Base-by-base conservation (phyloP, 2,329 filamentous ascomycete species). In the Harringtonia lauricola region DNA sequence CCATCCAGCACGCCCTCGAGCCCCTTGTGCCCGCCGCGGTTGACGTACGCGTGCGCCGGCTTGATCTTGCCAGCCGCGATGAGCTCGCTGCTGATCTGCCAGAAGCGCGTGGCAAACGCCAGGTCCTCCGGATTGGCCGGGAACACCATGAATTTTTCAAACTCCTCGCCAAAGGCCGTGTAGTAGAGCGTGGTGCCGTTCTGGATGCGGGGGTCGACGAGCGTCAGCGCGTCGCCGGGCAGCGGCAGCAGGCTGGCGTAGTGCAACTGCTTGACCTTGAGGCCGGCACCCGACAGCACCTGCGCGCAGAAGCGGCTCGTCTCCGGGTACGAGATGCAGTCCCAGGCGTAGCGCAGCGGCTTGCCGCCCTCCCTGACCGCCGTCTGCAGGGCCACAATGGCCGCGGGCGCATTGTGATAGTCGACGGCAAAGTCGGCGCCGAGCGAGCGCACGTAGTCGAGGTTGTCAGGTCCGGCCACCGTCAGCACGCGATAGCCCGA, bases 381-480 rank as follows among this genome's bases (percentile, higher is more conserved):
- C 4, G 47, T 52, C 58, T 55, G 4, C 53, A 43, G 0, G 26
- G 46, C 2, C 47, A 53, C 17, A n/a, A n/a, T n/a, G n/a, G n/a
- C n/a, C n/a, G 47, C 52, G 4, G 43, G 50, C 1, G 49, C 45
- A 12, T 54, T 46, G 17, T 53, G 55, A 56, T 75, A 71, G 58
- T 76, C 68, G 46, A 73, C 67, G 22, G 59, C 61, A 4, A 55
- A 53, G 21, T 65, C 64, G 7, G 70, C 71, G 18, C 72, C 72
- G 8, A 66, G 60, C 1, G 53, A 56, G 43, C 57, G 56, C 22
- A 68, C 59, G 8, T 65, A 60, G 2, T 57, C 61, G 35, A 59
- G 58, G 51, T 70, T 68, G 19, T 49, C 47, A 2, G 57, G 54
- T 19, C 66, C 67, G 8, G 59, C 52, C 1, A 65, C 68, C 1